phyloP scores from a whole-genome alignment of 768 basidiomycete genomes.

The Scleroderma bovista region DNA sequence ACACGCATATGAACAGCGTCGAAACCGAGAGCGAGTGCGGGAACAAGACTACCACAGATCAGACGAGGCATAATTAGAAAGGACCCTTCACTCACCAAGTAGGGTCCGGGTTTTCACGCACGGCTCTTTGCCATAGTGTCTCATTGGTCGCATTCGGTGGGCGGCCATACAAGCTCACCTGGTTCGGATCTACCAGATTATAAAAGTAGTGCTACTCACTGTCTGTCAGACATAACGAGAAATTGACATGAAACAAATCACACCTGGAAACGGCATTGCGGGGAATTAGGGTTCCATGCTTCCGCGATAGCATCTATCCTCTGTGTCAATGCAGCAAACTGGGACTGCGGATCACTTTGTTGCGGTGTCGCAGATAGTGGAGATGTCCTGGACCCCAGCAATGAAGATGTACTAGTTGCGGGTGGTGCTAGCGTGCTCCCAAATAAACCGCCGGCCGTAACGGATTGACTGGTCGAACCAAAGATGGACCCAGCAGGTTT shows the following conservation, averaged over 20 bases:
- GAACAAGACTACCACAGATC: conserved; percentile 52
- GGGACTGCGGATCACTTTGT: conserved; percentile 55
- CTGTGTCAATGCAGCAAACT: conserved; percentile 48
- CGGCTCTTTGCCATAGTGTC: conserved; percentile 70
- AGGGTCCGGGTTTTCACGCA: conserved; percentile 77
- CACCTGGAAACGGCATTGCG: conserved; percentile 79
- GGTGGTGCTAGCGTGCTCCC: conserved; percentile 30
- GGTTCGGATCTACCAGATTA: conserved; percentile 69
- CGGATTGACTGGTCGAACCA: conserved; percentile 23
- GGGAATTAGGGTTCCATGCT: conserved; percentile 67
- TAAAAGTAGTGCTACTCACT: conserved; percentile 69
- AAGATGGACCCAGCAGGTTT: conserved; percentile 23
- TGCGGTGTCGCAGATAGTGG: conserved; percentile 36
- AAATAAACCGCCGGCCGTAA: conserved; percentile 31
- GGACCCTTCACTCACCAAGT: conserved; percentile 44
- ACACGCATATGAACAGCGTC: conserved; percentile 76
- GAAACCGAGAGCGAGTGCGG: conserved; percentile 75
- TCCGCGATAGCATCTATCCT: conserved; percentile 59
- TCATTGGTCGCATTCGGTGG: conserved; percentile 72
- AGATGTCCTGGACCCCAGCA: conserved; percentile 28
- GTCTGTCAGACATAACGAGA: neutral
- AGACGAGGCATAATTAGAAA: neutral
- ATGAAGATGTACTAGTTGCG: conserved; percentile 27
- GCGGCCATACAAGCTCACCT: conserved; percentile 61
- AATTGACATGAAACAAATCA: neutral